These are phyloP conservation scores for Endoconidiophora laricicola DNA, from an alignment of 2,329 filamentous ascomycete genomes.

Conservation along the genomic window DNA sequence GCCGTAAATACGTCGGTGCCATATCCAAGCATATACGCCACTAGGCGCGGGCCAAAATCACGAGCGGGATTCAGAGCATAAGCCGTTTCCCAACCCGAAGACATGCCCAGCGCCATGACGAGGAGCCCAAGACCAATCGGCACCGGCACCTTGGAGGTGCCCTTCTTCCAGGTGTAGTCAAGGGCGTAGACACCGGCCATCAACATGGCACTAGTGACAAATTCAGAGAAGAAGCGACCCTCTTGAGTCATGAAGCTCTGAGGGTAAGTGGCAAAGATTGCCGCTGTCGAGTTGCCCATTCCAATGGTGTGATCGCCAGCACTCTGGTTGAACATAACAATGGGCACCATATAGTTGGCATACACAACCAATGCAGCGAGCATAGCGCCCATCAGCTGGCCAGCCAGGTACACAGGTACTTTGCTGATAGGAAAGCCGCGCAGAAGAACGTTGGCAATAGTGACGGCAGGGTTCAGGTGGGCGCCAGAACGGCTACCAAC, in stretches of 20 bases:
- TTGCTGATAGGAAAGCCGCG: conserved; percentile 53
- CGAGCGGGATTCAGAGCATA: conserved; percentile 60
- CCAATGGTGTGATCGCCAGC: conserved; percentile 43
- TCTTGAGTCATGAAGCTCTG: conserved; percentile 49
- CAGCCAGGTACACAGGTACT: conserved; percentile 47
- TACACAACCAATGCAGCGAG: conserved; percentile 42
- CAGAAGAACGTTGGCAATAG: conserved; percentile 51
- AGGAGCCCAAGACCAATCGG: conserved; percentile 53
- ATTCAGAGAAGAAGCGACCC: conserved; percentile 56
- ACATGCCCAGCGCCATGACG: conserved; percentile 58
- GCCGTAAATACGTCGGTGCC: conserved; percentile 49
- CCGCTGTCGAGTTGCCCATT: conserved; percentile 42
- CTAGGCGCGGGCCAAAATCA: conserved; percentile 53
- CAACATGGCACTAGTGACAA: conserved; percentile 48
- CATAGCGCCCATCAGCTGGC: conserved; percentile 53
- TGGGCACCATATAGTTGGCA: conserved; percentile 46
- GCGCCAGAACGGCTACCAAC: conserved; percentile 47
- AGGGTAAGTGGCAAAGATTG: conserved; percentile 60
- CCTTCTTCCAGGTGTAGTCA: conserved; percentile 35
- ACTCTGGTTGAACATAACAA: conserved; percentile 46
- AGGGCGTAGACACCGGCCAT: conserved; percentile 60
- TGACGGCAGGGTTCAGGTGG: conserved; percentile 56
- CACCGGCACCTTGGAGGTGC: conserved; percentile 33
- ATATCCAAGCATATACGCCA: conserved; percentile 52
- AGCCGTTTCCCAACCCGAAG: conserved; percentile 61